Evolutionary conservation across 2,329 filamentous ascomycete genomes (phyloP).

Genomic region (Cordyceps fumosorosea): DNA sequence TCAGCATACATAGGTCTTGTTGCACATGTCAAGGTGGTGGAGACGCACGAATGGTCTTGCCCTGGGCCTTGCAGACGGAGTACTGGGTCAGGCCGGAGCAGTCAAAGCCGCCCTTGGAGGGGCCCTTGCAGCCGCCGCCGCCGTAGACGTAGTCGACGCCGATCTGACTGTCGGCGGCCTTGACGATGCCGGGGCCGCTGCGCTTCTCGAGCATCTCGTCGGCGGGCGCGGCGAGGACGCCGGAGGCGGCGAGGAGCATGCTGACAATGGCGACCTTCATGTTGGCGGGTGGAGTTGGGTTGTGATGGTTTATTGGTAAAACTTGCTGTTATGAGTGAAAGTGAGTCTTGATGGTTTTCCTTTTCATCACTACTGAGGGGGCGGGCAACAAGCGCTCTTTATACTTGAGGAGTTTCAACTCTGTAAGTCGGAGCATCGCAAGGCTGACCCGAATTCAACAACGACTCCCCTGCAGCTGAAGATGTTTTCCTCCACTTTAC

Average conservation of each 20-base stretch:
- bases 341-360: neutral
- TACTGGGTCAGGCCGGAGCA: conserved; percentile 18
- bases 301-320: neutral
- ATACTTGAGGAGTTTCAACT: neutral
- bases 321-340: neutral
- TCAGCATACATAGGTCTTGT: no score
- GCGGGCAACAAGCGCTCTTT: neutral
- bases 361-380: neutral
- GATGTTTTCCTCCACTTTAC: neutral
- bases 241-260: conserved; percentile 10
- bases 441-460: neutral
- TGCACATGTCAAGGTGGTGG: no score
- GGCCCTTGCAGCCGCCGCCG: conserved; percentile 15
- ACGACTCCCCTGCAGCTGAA: neutral
- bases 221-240: conserved; percentile 1
- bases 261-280: conserved; percentile 12
- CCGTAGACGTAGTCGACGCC: conserved; percentile 16
- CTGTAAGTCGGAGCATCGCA: conserved; percentile 4
- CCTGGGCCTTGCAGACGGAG: conserved; percentile 16
- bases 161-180: conserved; percentile 13
- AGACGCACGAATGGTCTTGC: conserved; percentile 16
- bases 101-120: conserved; percentile 17
- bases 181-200: conserved; percentile 16
- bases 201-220: conserved; percentile 13
- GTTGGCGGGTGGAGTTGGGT: neutral